Evolutionary conservation across 2,329 filamentous ascomycete species (phyloP), one percentile per base, ranked within the genome.

Genomic region (Alternaria gaisen): DNA sequence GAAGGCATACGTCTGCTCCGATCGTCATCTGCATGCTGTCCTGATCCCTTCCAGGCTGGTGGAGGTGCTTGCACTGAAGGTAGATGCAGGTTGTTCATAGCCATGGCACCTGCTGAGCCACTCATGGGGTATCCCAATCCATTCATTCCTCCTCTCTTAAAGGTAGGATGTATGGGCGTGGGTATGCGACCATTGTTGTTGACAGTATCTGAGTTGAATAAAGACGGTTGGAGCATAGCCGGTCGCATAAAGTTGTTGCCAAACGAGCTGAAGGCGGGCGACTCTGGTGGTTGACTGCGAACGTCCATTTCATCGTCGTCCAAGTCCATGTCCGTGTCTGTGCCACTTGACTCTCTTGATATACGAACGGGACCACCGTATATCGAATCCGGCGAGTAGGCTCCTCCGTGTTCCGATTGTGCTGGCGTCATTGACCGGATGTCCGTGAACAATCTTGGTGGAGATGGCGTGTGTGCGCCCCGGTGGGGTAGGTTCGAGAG

Each of bases 81-180:
- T 18, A 66, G 44, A 11, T 61, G 59, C 18, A 61, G 47, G 32
- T 62, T 69, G 60, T 40, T 62, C 43, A 65, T 64, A 46, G 57
- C 53, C 44, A 71, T 51, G 22, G 67, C 63, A 44, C 72, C 73
- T 28, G 73, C 73, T 40, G 73, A 64, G 48, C 72, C 72, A 52
- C 73, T 72, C 26, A 64, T 71, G 5, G 74, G 69, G 53, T 74
- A 75, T 12, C 68, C 67, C 18, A 74, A 44, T 1, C 75, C 73
- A 56, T 59, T 69, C 70, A 72, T 72, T 48, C 60, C 62, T 11
- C 70, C 65, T 50, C 69, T 65, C 56, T 72, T 72, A 56, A 80
- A 80, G 1, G 68, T 76, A 48, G 76, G 69, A 54, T 79, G 75
- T 54, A 80, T 80, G 42, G 79, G 79, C 22, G 79, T 80, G 3